phyloP scores from a whole-genome alignment of 495 filamentous ascomycete species.

The Pyronema omphalodes region DNA sequence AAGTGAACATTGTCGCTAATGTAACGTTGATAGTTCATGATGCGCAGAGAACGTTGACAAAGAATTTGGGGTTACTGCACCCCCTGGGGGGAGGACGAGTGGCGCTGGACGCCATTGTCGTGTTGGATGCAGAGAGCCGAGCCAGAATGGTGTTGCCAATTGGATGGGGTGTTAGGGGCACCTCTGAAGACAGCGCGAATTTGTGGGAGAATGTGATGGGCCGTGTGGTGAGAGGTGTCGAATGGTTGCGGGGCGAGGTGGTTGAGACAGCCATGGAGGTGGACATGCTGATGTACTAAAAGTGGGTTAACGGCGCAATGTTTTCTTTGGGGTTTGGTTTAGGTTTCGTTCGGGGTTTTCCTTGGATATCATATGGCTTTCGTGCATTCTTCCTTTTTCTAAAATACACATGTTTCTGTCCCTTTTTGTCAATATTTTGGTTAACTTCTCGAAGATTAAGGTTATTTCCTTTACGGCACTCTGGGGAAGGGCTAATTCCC shows the following conservation, averaged over 20 bases:
- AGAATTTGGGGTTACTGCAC: slow-evolving; percentile 27
- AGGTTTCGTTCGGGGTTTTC: too few relatives aligned
- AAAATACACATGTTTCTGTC: too few relatives aligned
- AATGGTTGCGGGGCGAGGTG: slow-evolving; percentile 17
- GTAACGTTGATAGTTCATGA: slow-evolving; percentile 12
- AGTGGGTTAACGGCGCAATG: too few relatives aligned
- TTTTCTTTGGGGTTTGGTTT: too few relatives aligned
- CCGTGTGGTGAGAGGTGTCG: slow-evolving; percentile 23
- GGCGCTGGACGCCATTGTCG: slow-evolving; percentile 28
- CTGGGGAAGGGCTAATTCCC: too few relatives aligned
- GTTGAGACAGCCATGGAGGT: slow-evolving; percentile 14
- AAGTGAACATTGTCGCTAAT: neutral
- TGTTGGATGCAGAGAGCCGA: slow-evolving; percentile 24
- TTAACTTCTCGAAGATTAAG: too few relatives aligned
- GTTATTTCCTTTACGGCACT: too few relatives aligned
- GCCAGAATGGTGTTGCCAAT: slow-evolving; percentile 28
- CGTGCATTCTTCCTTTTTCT: too few relatives aligned
- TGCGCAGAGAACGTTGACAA: slow-evolving; percentile 14
- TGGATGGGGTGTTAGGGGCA: slow-evolving; percentile 26
- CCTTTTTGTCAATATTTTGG: too few relatives aligned
- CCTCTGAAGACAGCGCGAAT: slow-evolving; percentile 14
- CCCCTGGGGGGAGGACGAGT: slow-evolving; percentile 28
- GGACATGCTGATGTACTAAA: slow-evolving; percentile 18
- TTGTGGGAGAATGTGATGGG: slow-evolving; percentile 19
- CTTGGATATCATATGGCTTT: too few relatives aligned